Evolutionary conservation across 2,329 filamentous ascomycete genomes (phyloP).

Genomic region (Pseudopithomyces chartarum): DNA sequence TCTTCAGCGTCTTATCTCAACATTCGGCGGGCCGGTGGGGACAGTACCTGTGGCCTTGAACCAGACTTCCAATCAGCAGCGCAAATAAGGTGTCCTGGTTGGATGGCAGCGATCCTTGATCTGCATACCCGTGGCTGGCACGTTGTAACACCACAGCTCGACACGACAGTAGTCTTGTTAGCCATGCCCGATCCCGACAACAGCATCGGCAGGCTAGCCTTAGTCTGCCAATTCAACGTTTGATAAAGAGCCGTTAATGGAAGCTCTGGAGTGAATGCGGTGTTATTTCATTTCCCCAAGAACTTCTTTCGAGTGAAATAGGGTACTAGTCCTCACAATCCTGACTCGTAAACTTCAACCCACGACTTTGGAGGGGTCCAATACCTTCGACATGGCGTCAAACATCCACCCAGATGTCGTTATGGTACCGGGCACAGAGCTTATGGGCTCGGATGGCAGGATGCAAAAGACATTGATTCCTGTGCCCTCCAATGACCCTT

Average conservation of each 20-base stretch:
- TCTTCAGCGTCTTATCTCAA: background rate
- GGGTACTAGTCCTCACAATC: too few relatives aligned
- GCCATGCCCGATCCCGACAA: constrained; percentile 1
- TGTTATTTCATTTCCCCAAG: background rate
- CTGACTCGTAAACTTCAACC: too few relatives aligned
- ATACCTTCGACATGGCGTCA: constrained; percentile 17
- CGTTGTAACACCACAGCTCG: background rate
- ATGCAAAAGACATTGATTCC: constrained; percentile 34
- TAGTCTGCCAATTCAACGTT: background rate
- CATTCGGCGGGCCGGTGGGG: constrained; percentile 6
- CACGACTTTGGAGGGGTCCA: too few relatives aligned
- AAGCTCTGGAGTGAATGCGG: background rate
- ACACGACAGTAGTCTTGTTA: background rate
- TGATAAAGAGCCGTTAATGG: background rate
- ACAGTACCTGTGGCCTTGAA: background rate
- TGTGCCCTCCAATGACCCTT: constrained; percentile 37
- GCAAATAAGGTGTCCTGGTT: background rate
- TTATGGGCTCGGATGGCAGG: constrained; percentile 27
- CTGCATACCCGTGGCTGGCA: background rate
- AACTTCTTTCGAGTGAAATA: background rate
- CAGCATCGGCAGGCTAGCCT: background rate
- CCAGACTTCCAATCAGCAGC: background rate
- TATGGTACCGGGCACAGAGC: constrained; percentile 37
- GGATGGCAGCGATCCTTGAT: background rate
- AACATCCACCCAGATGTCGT: constrained; percentile 14